phyloP scores from a whole-genome alignment of 495 filamentous ascomycete species.

The Penicillium alfredii region DNA sequence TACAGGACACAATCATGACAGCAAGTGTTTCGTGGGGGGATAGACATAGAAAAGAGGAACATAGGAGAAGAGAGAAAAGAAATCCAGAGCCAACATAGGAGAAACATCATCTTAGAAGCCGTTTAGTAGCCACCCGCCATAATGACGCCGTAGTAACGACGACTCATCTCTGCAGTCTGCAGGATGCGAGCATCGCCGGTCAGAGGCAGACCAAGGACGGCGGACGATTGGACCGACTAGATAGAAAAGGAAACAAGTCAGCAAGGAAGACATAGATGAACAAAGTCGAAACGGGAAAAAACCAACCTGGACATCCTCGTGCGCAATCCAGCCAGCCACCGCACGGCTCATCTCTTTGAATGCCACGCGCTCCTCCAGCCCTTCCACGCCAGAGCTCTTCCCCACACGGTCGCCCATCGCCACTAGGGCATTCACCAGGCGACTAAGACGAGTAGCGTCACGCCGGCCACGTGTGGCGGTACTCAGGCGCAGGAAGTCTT shows the following conservation, averaged over 20 bases:
- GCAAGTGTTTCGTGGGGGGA: constrained; percentile 3
- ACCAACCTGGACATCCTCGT: constrained; percentile 56
- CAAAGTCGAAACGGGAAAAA: not conserved
- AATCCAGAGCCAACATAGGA: too few relatives aligned
- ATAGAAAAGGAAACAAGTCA: constrained; percentile 5
- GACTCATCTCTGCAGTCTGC: constrained; percentile 63
- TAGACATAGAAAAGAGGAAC: not conserved
- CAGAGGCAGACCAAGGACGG: constrained; percentile 60
- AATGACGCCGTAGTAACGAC: constrained; percentile 56
- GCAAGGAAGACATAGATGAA: constrained; percentile 7
- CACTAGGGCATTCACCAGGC: constrained; percentile 58
- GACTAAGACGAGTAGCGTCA: constrained; percentile 43
- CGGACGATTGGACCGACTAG: constrained; percentile 36
- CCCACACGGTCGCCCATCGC: constrained; percentile 52
- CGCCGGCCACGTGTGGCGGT: constrained; percentile 31
- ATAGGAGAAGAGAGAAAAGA: constrained; percentile 1
- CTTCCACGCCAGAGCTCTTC: constrained; percentile 49
- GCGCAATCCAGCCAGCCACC: constrained; percentile 54
- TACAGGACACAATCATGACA: constrained; percentile 15
- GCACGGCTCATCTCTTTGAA: constrained; percentile 59
- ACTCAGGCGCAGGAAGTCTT: constrained; percentile 65
- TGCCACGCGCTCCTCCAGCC: constrained; percentile 75
- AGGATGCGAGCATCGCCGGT: constrained; percentile 63
- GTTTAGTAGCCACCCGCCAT: constrained; percentile 43
- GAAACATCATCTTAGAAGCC: too few relatives aligned